phyloP scores from a whole-genome alignment of 768 basidiomycete genomes.

The Calocera viscosa region DNA sequence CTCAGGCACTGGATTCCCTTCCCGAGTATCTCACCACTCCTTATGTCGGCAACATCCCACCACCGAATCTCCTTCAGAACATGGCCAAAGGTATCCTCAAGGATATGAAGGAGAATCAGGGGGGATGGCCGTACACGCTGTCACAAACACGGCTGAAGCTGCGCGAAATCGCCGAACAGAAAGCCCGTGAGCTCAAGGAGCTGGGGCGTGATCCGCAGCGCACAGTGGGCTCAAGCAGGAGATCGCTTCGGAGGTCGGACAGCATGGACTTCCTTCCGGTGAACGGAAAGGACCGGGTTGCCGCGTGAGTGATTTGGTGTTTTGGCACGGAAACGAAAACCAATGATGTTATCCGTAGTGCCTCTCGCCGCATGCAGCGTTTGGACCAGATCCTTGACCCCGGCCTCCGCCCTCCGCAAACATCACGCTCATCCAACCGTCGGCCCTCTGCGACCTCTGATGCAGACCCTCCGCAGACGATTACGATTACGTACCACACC shows the following conservation, averaged over 20 bases:
- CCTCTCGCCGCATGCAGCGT: constrained; percentile 3
- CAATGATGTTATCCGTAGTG: not conserved
- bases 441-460: not conserved
- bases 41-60: constrained; percentile 72
- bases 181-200: constrained; percentile 1
- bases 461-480: not conserved
- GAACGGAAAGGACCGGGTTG: constrained; percentile 1
- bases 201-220: not conserved
- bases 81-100: constrained; percentile 59
- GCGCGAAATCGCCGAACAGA: constrained; percentile 47
- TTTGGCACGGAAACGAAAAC: not conserved
- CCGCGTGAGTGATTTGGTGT: not conserved
- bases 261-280: constrained; percentile 6
- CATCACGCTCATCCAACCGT: not conserved
- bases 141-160: constrained; percentile 74
- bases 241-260: not conserved
- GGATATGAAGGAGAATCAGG: constrained; percentile 53
- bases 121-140: constrained; percentile 70
- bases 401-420: not conserved
- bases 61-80: constrained; percentile 76
- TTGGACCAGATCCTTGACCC: constrained; percentile 3
- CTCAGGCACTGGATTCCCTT: constrained; percentile 70
- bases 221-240: not conserved
- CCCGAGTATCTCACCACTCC: constrained; percentile 77
- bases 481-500: constrained; percentile 4